Conservation (phyloP, 192 early-diverging fungal species). For the Chytriomyces confervae region DNA sequence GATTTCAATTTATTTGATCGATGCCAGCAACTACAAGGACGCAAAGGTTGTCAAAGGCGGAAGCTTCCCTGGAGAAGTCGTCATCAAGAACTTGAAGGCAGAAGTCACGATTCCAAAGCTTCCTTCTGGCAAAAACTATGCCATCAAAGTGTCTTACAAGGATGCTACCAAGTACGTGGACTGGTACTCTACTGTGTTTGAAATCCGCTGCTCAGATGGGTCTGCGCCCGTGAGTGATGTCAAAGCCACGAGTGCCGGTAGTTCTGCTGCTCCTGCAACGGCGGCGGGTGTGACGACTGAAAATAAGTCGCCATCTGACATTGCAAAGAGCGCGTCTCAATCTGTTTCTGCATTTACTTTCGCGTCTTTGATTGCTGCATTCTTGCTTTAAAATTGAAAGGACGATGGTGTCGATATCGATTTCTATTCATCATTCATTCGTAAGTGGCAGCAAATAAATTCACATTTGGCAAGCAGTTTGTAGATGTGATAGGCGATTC, state of each 20-base stretch:
- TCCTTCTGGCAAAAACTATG: background rate
- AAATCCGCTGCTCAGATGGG: background rate
- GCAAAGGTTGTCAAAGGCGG: too few species aligned
- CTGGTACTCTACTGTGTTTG: background rate
- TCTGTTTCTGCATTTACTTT: background rate
- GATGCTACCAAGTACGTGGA: background rate
- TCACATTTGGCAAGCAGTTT: too few species aligned
- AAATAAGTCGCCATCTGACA: background rate
- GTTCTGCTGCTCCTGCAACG: background rate
- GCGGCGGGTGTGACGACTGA: background rate
- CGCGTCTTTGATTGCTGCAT: background rate
- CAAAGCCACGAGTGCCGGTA: background rate
- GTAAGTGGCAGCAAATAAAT: too few species aligned
- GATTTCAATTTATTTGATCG: too few species aligned
- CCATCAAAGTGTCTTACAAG: background rate
- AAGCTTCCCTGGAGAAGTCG: too few species aligned
- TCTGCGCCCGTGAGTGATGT: background rate
- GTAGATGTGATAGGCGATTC: too few species aligned
- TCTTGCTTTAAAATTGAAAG: too few species aligned
- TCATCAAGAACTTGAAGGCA: too few species aligned
- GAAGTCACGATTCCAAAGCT: too few species aligned
- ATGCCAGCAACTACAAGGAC: too few species aligned
- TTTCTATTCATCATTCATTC: too few species aligned
- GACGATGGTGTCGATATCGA: too few species aligned
- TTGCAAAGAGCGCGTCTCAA: background rate